Base-by-base conservation (phyloP, 2,329 filamentous ascomycete genomes). In the Cercospora zeina region DNA sequence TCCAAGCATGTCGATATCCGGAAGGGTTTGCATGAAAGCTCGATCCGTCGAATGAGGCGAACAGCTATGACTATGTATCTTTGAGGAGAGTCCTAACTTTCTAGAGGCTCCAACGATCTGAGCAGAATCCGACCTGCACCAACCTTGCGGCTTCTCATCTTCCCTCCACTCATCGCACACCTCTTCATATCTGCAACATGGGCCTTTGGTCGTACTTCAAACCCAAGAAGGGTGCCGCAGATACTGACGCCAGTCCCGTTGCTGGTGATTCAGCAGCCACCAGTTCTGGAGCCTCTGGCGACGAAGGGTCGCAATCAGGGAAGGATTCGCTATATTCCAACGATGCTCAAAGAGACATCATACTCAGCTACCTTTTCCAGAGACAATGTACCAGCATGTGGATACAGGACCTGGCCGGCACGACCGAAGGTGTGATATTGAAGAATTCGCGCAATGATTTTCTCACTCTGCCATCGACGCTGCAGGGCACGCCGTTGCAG, bases 331-430 rank as follows among this genome's bases (percentile, higher is more conserved):
- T 33, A 16, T 58, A 36, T 14, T 47, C 55, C 11, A 21, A 68
- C 71, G 89, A 92, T 75, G 87, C 92, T 64, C 92, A 92, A 89
- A 88, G 42, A 13, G 55, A 58, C n/a, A 47, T 58, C 9, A 45
- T 58, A 42, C 37, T 90, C 63, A 91, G 90, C 76, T 91, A 90
- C 73, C 80, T 93, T 27, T 91, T 91, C 75, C 89, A 92, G 74
- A 88, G 92, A 73, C 89, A 91, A 76, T 91, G 88, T 71, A 83
- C 85, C 11, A 84, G 86, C 64, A 81, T 91, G 34, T 92, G 89
- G 89, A 86, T 91, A 19, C 85, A 85, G 33, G 87, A 90, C 68
- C 85, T 83, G 36, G 86, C 82, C 54, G 87, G 87, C 11, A 84
- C 88, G 67, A 75, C 86, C 5, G 89, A 92, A 73, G 90, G 90